phyloP scores from a whole-genome alignment of 2,329 filamentous ascomycete genomes.

The Chrysosporium queenslandicum region DNA sequence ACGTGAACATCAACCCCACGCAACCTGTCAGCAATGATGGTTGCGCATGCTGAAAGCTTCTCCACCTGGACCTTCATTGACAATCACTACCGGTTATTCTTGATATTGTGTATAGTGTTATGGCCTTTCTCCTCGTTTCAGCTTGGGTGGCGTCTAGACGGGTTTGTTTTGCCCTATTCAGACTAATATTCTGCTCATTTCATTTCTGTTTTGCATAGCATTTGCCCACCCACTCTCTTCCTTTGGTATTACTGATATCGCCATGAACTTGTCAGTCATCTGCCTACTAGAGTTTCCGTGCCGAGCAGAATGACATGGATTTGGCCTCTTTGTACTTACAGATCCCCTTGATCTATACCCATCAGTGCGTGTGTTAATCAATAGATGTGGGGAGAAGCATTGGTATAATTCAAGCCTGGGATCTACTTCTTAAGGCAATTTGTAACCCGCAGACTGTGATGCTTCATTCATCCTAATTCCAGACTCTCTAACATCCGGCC shows the following conservation, averaged over 20 bases:
- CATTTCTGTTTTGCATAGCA: slow-evolving; percentile 5
- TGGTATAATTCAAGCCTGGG: not conserved
- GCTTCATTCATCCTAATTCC: too few species aligned
- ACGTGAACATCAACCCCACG: slow-evolving; percentile 73
- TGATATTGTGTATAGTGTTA: not conserved
- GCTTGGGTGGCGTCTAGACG: slow-evolving; percentile 9
- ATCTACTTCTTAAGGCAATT: too few species aligned
- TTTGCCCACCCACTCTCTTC: not conserved
- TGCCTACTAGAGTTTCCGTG: not conserved
- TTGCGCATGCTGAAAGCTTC: slow-evolving; percentile 51
- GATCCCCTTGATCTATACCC: slow-evolving; percentile 1
- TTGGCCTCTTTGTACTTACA: not conserved
- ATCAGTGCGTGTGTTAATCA: not conserved
- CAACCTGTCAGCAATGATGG: slow-evolving; percentile 60
- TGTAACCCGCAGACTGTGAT: too few species aligned
- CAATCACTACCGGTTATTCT: not conserved
- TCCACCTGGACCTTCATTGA: not conserved
- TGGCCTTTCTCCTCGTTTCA: slow-evolving; percentile 1
- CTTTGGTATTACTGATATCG: not conserved
- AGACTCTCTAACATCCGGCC: too few species aligned
- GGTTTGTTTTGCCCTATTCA: not conserved
- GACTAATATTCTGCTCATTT: not conserved
- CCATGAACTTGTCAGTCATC: not conserved
- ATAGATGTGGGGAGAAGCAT: slow-evolving; percentile 2
- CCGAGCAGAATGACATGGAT: slow-evolving; percentile 1